Evolutionary conservation across 2,329 filamentous ascomycete genomes (phyloP).

Genomic region (Grosmannia huntii): DNA sequence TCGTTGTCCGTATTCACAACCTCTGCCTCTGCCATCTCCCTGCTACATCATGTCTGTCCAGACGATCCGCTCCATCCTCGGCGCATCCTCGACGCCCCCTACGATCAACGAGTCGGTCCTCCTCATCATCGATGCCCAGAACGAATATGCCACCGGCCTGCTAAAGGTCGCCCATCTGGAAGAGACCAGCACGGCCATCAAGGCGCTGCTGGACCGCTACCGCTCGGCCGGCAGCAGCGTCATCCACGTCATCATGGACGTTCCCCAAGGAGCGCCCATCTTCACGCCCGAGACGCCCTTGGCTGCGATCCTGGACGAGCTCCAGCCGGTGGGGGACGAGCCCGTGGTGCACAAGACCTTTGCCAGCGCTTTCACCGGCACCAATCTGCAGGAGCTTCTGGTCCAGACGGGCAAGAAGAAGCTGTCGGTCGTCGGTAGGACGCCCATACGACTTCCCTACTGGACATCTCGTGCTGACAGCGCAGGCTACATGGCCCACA

Average conservation of each 20-base stretch:
- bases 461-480: background rate
- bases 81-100: background rate
- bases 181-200: conserved; percentile 5
- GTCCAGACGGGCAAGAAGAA: conserved; percentile 4
- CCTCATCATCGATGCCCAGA: conserved; percentile 6
- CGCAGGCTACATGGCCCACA: conserved; percentile 2
- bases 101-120: conserved; percentile 4
- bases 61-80: conserved; percentile 5
- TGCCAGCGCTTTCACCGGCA: conserved; percentile 2
- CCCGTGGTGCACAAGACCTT: conserved; percentile 5
- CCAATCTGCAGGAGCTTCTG: background rate
- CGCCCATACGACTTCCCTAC: background rate
- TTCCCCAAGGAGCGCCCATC: conserved; percentile 1
- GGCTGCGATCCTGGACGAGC: conserved; percentile 2
- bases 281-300: conserved; percentile 6
- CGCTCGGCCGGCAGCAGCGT: conserved; percentile 1
- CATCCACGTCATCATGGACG: conserved; percentile 5
- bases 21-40: background rate
- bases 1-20: no score
- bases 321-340: conserved; percentile 2
- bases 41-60: background rate
- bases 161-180: background rate
- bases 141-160: conserved; percentile 4
- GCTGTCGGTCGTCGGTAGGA: conserved; percentile 3
- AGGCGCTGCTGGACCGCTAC: conserved; percentile 4